Evolutionary conservation across 1,139 yeast genomes (phyloP), one percentile per base, ranked within the genome.

Genomic region (Hemisphaericaspora lyxosophila): DNA sequence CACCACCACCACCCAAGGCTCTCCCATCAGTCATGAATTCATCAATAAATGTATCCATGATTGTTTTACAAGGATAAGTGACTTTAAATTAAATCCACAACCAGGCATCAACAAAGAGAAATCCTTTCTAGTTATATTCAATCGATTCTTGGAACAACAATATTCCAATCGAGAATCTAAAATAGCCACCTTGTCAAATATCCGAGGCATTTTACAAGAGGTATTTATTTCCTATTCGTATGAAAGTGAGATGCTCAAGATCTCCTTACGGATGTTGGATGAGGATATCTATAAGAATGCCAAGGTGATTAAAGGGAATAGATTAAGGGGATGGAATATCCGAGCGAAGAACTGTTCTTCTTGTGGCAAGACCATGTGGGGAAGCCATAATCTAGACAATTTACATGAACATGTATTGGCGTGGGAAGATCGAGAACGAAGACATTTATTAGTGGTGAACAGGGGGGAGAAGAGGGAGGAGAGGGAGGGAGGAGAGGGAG

Each of bases 361-460:
- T 0, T 87, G 96, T 56, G 86, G 85, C 2, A 78, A 76, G 45
- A 61, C 62, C 23, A 60, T 86, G 27, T 78, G 85, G 75, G 95
- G 95, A 0, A 19, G 20, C 9, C 54, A 74, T 0, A n/a, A n/a
- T n/a, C n/a, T n/a, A n/a, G 76, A 75, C 1, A 61, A 80, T 3
- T 62, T 68, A 26, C 9, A 70, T 2, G 61, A 59, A 8, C 59
- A 70, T 33, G 73, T 54, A 30, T 42, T 50, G 16, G 73, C 73
- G 3, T 80, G 85, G 85, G 82, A 77, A 51, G 62, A 59, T 27
- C 44, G 62, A 4, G 59, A 57, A 35, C 25, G 29, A 30, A 11
- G 32, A 3, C 23, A 24, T 26, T 23, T 25, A 30, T 30, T 27
- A 12, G 20, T 28, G 33, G 30, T 25, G 22, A 38, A 23, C n/a